Evolutionary conservation across 192 early-diverging fungal genomes (phyloP).

Genomic region (Phlyctochytrium arcticum): DNA sequence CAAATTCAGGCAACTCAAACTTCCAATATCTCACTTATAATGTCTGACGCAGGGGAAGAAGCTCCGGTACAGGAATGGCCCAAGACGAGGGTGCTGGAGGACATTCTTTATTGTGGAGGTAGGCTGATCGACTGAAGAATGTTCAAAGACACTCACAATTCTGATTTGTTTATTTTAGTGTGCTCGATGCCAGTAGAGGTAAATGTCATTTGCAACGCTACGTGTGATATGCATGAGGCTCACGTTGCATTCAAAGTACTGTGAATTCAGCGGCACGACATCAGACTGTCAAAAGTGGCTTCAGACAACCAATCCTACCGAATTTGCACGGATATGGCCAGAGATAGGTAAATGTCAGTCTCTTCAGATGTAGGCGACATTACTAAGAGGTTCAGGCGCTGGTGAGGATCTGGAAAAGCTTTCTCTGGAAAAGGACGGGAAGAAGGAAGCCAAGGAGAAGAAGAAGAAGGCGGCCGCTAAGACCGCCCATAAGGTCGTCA

Average conservation of each 20-base stretch:
- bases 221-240: too few relatives aligned
- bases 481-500: conserved; percentile 52
- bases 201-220: too few relatives aligned
- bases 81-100: conserved; percentile 6
- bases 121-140: not conserved
- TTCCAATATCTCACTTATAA: too few relatives aligned
- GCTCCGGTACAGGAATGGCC: conserved; percentile 13
- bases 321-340: conserved; percentile 58
- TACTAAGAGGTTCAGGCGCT: too few relatives aligned
- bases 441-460: conserved; percentile 77
- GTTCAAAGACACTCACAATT: not conserved
- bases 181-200: conserved; percentile 41
- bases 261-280: conserved; percentile 79
- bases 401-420: too few relatives aligned
- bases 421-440: too few relatives aligned
- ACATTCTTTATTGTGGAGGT: conserved; percentile 31
- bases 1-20: too few relatives aligned
- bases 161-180: conserved; percentile 1
- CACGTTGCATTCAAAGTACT: conserved; percentile 65
- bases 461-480: conserved; percentile 28
- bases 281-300: conserved; percentile 84
- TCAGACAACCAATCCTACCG: conserved; percentile 48
- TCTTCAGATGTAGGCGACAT: too few relatives aligned
- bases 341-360: conserved; percentile 23
- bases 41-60: conserved; percentile 18